Evolutionary conservation across 495 filamentous ascomycete genomes (phyloP), one percentile per base, ranked within the genome.

Genomic region (Penicillium lividum): DNA sequence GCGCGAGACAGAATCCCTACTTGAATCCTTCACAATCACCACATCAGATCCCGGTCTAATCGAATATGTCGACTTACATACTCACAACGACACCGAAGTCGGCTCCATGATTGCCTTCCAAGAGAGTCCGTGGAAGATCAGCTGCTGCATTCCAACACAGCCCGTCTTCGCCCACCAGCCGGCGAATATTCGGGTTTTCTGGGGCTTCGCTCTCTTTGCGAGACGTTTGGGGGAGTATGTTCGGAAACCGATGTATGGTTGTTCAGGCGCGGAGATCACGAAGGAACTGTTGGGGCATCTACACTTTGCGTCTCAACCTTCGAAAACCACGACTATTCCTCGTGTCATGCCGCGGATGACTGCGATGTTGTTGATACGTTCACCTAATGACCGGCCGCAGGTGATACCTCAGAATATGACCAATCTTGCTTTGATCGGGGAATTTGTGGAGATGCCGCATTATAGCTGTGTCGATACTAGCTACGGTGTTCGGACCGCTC

Each of bases 11-110:
- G 66, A 77, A 46, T 68, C 66, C 4, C 64, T 62, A 10, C 62
- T 74, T 58, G 66, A 68, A 25, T 72, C 71, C 13, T 74, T 75
- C 56, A 77, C 74, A 27, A 63, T 73, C n/a, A 77, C 74, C 2
- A 67, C 71, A 28, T 40, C 38, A 6, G 38, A 40, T 16, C 38
- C 38, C 7, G 67, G 62, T 28, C 51, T 63, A 30, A 44, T 57
- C 3, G 54, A 51, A 9, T 64, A 74, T 51, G 47, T 72, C 28
- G 42, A 60, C 0, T 46, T 54, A 28, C 40, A 71, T 7, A 49
- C 66, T 4, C 33, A 50, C 11, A 16, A 33, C n/a, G 7, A 40
- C 1, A 16, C 27, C 7, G 18, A 50, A 10, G 49, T 62, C 45
- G 53, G 69, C 57, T 56, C 67, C 13, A 55, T 72, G 7, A 56